Base-by-base conservation (phyloP, 2,329 filamentous ascomycete species). In the Nectriaceae sp. region DNA sequence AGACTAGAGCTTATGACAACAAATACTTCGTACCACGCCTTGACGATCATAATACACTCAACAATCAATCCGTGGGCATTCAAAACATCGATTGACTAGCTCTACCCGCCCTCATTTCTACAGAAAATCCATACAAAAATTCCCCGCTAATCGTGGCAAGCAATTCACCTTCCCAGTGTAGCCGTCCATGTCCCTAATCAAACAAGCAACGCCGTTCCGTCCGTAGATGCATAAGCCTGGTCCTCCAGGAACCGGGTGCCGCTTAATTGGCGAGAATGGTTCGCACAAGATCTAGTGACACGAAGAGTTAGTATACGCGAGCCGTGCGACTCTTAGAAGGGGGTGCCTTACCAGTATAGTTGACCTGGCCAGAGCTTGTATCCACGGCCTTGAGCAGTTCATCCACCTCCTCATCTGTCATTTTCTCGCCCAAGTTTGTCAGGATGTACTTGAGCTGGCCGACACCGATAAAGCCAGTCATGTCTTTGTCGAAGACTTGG, bases 401-500 rank as follows among this genome's bases (percentile, higher is more conserved):
- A 71, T 97, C 93, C 41, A 99, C 94, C 79, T 99, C 94, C 56
- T 97, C 94, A 65, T 99, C 93, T 53, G 88, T 90, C 91, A 99
- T 97, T 82, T 97, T 97, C 86, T 99, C 94, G 65, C 94, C 94
- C 64, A 99, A 76, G 70, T 97, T 97, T 48, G 94, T 99, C 66
- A 99, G 76, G 70, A 99, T 93, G 76, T 99, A 99, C 75, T 96
- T 89, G 72, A 99, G 83, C 76, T 99, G 94, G 49, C 94, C 94
- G 57, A 97, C 93, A 47, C 93, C 94, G 69, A 99, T 97, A 73
- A 92, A 97, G 44, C 94, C 94, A 52, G 91, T 96, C 84, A 96
- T 88, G 71, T 99, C 94, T 76, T 99, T 99, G 76, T 99, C 94
- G 65, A 99, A 99, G 45, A 99, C 94, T 74, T 99, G 94, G 79